Conservation (phyloP, 345 rosid genomes). For the Kandelia obovata region DNA sequence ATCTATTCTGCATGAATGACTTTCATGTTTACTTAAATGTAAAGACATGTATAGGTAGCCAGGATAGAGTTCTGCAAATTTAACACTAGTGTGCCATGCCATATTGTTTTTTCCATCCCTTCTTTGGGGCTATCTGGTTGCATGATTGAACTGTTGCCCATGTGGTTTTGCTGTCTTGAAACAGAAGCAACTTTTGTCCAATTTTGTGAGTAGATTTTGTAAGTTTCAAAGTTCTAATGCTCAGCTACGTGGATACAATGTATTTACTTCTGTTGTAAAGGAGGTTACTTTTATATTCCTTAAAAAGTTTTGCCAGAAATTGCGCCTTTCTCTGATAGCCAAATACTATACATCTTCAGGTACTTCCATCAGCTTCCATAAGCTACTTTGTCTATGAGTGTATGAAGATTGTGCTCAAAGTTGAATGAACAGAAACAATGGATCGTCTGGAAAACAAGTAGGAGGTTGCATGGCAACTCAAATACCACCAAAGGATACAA, state of each 20-base stretch:
- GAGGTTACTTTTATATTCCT: not conserved
- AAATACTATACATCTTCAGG: constrained; percentile 43
- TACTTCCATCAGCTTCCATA: constrained; percentile 77
- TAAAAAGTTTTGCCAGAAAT: not conserved
- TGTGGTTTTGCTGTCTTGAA: too few relatives aligned
- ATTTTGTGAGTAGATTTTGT: not conserved
- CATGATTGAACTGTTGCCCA: too few relatives aligned
- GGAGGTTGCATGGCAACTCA: constrained; percentile 18
- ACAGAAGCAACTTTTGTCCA: too few relatives aligned
- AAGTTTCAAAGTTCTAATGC: not conserved
- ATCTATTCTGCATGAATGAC: not conserved
- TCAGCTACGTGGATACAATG: not conserved
- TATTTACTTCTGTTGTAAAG: not conserved
- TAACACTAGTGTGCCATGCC: not conserved
- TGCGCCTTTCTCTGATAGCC: constrained; percentile 10
- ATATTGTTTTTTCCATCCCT: too few relatives aligned
- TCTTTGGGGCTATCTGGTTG: too few relatives aligned
- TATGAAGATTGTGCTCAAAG: constrained; percentile 80
- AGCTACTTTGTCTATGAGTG: constrained; percentile 82
- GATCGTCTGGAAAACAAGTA: constrained; percentile 17
- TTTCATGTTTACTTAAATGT: not conserved
- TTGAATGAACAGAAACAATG: constrained; percentile 40
- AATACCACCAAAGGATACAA: constrained; percentile 20
- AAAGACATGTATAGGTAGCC: not conserved
- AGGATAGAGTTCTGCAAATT: not conserved